phyloP scores from a whole-genome alignment of 345 rosid genomes.

The Salix suchowensis region DNA sequence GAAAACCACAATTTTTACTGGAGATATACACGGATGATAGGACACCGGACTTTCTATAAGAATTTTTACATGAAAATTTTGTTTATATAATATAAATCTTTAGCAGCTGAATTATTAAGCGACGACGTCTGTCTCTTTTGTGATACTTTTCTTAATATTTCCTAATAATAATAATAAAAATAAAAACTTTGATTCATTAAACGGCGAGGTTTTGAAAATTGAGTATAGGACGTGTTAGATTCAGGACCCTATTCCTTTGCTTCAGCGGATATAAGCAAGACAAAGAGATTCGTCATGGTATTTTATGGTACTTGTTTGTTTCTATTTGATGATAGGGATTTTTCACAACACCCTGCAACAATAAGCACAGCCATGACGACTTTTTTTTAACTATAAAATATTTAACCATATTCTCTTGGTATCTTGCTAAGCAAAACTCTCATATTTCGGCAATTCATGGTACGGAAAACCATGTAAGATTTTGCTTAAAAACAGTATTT shows the following conservation, averaged over 20 bases:
- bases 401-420: background rate
- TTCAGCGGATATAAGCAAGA: background rate
- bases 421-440: background rate
- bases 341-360: background rate
- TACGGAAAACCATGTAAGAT: no score
- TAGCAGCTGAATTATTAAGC: background rate
- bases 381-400: background rate
- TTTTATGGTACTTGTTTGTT: background rate
- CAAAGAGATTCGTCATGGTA: background rate
- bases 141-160: background rate
- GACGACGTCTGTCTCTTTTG: background rate
- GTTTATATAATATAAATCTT: no score
- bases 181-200: background rate
- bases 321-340: background rate
- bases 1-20: no score
- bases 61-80: no score
- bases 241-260: background rate
- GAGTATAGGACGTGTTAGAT: background rate
- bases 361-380: background rate
- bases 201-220: no score
- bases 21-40: no score
- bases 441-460: no score
- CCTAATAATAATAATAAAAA: no score
- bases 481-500: no score
- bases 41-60: no score